These are phyloP conservation scores for Melampsora occidentalis DNA, from an alignment of 1,284 basidiomycete species.

Conservation along the genomic window DNA sequence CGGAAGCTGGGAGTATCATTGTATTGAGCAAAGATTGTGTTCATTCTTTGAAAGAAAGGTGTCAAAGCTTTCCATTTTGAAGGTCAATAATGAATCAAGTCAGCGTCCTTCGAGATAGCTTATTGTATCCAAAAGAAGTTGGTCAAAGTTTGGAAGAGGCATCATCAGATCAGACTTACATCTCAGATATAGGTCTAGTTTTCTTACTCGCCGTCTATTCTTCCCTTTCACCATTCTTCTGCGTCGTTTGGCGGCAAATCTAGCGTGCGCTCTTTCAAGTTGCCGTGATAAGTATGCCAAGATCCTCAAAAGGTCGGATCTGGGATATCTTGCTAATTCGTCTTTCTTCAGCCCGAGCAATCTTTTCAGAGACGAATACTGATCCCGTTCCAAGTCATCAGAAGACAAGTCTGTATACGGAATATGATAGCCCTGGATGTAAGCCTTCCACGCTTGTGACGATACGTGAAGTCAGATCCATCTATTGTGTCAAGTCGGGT, in stretches of 20 bases:
- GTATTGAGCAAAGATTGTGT: not conserved
- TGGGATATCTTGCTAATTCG: not conserved
- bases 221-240: no score
- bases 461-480: no score
- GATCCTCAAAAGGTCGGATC: not conserved
- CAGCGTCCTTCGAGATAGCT: no score
- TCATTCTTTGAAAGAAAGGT: conserved; percentile 7
- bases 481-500: no score
- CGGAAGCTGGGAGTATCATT: not conserved
- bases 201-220: not conserved
- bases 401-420: no score
- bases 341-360: not conserved
- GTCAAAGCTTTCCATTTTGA: not conserved
- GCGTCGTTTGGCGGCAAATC: not conserved
- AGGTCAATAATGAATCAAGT: no score
- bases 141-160: not conserved
- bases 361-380: not conserved
- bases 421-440: no score
- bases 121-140: not conserved
- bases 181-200: not conserved
- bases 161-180: not conserved
- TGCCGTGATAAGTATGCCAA: not conserved
- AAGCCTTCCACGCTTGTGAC: no score
- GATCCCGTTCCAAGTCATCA: no score
- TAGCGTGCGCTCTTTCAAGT: not conserved